These are phyloP conservation scores for Lycium barbarum DNA, from an alignment of 257 asterid species.

Conservation along the genomic window DNA sequence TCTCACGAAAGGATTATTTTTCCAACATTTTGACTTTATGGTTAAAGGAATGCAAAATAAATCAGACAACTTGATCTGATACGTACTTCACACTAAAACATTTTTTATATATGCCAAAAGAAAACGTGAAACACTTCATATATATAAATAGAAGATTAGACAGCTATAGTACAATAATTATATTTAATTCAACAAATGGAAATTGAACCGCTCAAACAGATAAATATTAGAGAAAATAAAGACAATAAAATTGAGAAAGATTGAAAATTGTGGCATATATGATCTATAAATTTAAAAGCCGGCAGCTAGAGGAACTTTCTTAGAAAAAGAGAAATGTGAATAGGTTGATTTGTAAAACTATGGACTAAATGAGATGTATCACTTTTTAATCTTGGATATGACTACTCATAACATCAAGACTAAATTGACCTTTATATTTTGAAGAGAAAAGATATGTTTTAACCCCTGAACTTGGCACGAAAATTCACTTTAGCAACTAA, in stretches of 20 bases:
- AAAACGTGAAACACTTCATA: neutral
- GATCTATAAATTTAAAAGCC: neutral
- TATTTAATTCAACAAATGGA: neutral
- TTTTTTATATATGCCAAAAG: neutral
- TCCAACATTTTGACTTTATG: neutral
- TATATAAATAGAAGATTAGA: neutral
- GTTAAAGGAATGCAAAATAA: neutral
- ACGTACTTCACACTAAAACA: neutral
- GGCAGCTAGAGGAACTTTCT: neutral
- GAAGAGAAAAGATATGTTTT: too few species aligned
- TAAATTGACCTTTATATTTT: too few species aligned
- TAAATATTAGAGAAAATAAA: neutral
- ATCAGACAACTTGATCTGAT: too few species aligned
- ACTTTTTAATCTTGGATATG: neutral
- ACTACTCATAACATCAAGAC: neutral
- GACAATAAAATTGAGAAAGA: neutral
- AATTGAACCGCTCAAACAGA: neutral
- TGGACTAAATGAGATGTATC: constrained; percentile 13
- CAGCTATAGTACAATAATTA: neutral
- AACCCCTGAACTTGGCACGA: too few species aligned
- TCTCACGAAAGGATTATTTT: neutral
- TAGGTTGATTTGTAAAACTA: neutral
- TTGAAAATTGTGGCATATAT: neutral
- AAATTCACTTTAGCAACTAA: too few species aligned
- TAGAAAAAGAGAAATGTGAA: neutral